Evolutionary conservation across 2,329 filamentous ascomycete genomes (phyloP).

Genomic region (Juglanconis juglandina): DNA sequence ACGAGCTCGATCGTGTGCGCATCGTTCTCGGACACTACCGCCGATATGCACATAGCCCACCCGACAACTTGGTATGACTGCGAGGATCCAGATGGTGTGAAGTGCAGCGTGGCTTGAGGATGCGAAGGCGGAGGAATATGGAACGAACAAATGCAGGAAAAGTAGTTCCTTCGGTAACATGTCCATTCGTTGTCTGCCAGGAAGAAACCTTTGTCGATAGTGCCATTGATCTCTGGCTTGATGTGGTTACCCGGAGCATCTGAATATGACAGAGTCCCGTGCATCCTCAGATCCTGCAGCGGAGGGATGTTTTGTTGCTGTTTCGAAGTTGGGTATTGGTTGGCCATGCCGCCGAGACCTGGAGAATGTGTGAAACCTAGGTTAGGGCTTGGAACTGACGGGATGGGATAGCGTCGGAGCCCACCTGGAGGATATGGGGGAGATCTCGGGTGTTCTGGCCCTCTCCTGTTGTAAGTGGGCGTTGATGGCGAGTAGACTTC

Average conservation of each 20-base stretch:
- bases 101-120: conserved; percentile 38
- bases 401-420: conserved; percentile 50
- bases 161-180: conserved; percentile 89
- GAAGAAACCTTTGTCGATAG: conserved; percentile 89
- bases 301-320: conserved; percentile 49
- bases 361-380: conserved; percentile 35
- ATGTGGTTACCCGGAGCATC: conserved; percentile 48
- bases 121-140: conserved; percentile 56
- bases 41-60: conserved; percentile 82
- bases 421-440: conserved; percentile 44
- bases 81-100: conserved; percentile 47
- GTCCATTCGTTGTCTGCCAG: conserved; percentile 80
- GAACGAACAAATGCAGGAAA: conserved; percentile 79
- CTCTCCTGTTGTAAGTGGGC: conserved; percentile 45
- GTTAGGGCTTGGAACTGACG: conserved; percentile 49
- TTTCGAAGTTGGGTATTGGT: conserved; percentile 37
- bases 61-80: conserved; percentile 65
- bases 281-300: conserved; percentile 45
- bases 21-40: conserved; percentile 72
- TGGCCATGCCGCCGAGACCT: conserved; percentile 49
- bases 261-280: conserved; percentile 60
- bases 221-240: conserved; percentile 71
- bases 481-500: conserved; percentile 52
- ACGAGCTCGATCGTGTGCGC: conserved; percentile 79
- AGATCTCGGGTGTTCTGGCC: conserved; percentile 49